Conservation (phyloP, 2,329 filamentous ascomycete genomes). For the Endocalyx cinctus region DNA sequence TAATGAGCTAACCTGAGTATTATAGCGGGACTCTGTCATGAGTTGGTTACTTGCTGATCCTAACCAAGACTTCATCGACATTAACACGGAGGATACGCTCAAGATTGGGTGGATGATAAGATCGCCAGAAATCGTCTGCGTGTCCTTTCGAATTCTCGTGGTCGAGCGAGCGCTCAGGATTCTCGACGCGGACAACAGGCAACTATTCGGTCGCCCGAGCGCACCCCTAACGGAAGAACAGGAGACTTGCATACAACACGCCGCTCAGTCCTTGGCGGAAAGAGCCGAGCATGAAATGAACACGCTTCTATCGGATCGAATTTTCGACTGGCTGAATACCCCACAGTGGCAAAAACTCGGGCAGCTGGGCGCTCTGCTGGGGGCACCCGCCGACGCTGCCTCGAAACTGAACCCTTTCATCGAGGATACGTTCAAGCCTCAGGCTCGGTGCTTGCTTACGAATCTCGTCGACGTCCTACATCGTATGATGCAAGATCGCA, state of each 20-base stretch:
- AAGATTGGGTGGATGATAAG: constrained; percentile 49
- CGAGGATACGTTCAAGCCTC: too few species aligned
- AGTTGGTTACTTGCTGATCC: constrained; percentile 53
- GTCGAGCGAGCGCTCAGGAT: constrained; percentile 48
- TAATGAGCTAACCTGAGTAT: neutral
- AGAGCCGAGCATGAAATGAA: constrained; percentile 11
- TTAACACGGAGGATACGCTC: constrained; percentile 58
- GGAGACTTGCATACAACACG: constrained; percentile 23
- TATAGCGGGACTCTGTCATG: constrained; percentile 41
- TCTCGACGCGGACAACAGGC: constrained; percentile 1
- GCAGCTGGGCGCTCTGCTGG: too few species aligned
- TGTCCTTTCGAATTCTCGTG: constrained; percentile 57
- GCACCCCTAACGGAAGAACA: constrained; percentile 27
- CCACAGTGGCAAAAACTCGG: too few species aligned
- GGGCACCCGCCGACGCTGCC: too few species aligned
- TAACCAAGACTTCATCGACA: constrained; percentile 58
- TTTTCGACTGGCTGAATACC: constrained; percentile 25
- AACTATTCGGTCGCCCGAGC: constrained; percentile 41
- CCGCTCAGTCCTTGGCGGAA: constrained; percentile 15
- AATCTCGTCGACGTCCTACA: too few species aligned
- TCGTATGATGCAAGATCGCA: too few species aligned
- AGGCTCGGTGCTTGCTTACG: too few species aligned
- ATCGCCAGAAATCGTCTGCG: constrained; percentile 36
- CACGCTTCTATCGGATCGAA: constrained; percentile 14
- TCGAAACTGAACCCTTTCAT: too few species aligned